phyloP scores from a whole-genome alignment of 2,329 filamentous ascomycete genomes.

The Botryotinia calthae region DNA sequence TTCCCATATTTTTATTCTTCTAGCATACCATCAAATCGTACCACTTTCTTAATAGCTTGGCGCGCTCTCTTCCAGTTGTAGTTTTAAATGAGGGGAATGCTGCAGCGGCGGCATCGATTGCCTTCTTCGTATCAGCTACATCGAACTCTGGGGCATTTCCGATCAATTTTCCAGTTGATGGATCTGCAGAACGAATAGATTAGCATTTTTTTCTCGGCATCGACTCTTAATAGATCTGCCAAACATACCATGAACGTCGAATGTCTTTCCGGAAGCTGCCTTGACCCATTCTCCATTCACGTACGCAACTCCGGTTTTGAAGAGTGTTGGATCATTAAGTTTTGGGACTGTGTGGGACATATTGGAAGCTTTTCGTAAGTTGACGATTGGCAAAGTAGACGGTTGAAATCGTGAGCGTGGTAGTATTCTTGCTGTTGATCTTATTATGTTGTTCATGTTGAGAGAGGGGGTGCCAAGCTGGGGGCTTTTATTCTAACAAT shows the following conservation, averaged over 20 bases:
- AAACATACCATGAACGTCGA: conserved; percentile 69
- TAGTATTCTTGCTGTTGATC: conserved; percentile 29
- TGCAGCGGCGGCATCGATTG: conserved; percentile 77
- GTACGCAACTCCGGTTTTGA: conserved; percentile 79
- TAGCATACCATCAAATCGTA: conserved; percentile 66
- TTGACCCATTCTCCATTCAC: conserved; percentile 91
- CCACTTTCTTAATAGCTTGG: conserved; percentile 74
- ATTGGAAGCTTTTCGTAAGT: conserved; percentile 29
- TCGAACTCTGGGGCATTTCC: conserved; percentile 84
- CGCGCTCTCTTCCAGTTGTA: conserved; percentile 70
- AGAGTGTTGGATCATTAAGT: conserved; percentile 76
- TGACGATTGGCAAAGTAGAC: conserved; percentile 30
- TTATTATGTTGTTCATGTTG: conserved; percentile 33
- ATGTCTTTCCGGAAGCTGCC: conserved; percentile 85
- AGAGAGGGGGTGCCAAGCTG: not conserved
- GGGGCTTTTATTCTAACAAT: conserved; percentile 13
- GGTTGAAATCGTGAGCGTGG: conserved; percentile 32
- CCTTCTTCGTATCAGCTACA: conserved; percentile 70
- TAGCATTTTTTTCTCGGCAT: conserved; percentile 5
- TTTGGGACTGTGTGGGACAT: conserved; percentile 43
- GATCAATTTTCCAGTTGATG: conserved; percentile 76
- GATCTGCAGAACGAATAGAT: conserved; percentile 73
- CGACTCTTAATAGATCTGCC: not conserved
- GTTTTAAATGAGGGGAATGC: conserved; percentile 71
- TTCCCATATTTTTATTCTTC: not conserved